Evolutionary conservation across 805 yeast species (phyloP), one percentile per base, ranked within the genome.

Genomic region (Kuraishia floccosa): DNA sequence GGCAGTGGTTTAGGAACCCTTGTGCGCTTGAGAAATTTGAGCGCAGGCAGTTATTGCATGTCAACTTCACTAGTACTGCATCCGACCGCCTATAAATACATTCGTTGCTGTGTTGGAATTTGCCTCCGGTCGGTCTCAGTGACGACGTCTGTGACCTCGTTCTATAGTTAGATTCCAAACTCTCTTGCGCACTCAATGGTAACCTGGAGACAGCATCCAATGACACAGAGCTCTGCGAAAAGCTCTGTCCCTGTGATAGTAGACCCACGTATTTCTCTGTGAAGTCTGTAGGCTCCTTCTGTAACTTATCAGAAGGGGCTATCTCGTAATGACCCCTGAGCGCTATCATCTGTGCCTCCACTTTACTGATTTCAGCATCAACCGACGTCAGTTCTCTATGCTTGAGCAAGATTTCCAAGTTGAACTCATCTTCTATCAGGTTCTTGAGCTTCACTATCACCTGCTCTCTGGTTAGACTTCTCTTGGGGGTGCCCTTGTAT

Each of bases 1-100:
- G 60, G 32, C 79, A 70, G 49, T 82, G 93, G 48, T 80, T 82
- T 23, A 80, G 63, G 41, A 82, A 79, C 11, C 91, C 91, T 46
- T 82, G 91, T 0, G 86, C 83, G 10, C 81, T 71, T 6, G 83
- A 75, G 45, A 82, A 82, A 38, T 79, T 81, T 25, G 73, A 64
- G 31, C 87, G 51, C 8, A 60, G 65, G 51, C 94, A 82, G 30
- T 64, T 68, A 2, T 75, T 70, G 48, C 94, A 82, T 6, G 72
- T 73, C 23, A 82, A 60, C 30, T 74, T 62, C 2, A 82, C 85
- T 14, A 78, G 53, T 1, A 77, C 61, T 2, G 87, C 87, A 48
- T 82, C 91, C 4, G 77, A 69, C 37, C 85, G 50, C 38, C 75
- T 60, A 43, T 75, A 77, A 3, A 77, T 63, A 40, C 84, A 76